Evolutionary conservation across 2,329 filamentous ascomycete species (phyloP).

Genomic region (Aspergillus sp.): DNA sequence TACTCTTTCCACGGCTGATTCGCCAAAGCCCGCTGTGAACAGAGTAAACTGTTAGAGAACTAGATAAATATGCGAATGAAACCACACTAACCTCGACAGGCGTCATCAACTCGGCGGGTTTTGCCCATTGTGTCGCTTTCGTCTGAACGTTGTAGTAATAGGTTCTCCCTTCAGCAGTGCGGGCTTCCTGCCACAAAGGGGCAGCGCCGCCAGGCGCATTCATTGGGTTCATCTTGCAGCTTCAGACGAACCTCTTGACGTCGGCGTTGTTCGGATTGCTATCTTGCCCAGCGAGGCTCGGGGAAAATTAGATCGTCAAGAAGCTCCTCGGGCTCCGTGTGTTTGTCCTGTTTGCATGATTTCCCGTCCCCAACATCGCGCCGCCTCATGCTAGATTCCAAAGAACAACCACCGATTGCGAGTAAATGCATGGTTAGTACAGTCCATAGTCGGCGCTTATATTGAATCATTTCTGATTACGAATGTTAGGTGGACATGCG

Average conservation of each 20-base stretch:
- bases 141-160: conserved; percentile 91
- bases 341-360: conserved; percentile 32
- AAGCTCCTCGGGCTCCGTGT: conserved; percentile 21
- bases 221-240: conserved; percentile 49
- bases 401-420: background rate
- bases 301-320: conserved; percentile 25
- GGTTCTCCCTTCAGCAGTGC: conserved; percentile 74
- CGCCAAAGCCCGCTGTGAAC: conserved; percentile 68
- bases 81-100: conserved; percentile 66
- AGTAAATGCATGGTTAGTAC: background rate
- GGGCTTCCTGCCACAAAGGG: conserved; percentile 75
- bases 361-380: conserved; percentile 11
- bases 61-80: conserved; percentile 5
- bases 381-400: background rate
- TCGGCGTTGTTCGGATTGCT: conserved; percentile 4
- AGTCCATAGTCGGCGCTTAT: background rate
- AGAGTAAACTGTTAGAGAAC: background rate
- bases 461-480: background rate
- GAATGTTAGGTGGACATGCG: conserved; percentile 23
- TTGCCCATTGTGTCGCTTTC: conserved; percentile 90
- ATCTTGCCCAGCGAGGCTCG: conserved; percentile 7
- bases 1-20: conserved; percentile 93
- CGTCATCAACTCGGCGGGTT: conserved; percentile 86
- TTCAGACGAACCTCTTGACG: conserved; percentile 6
- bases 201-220: conserved; percentile 57